These are phyloP conservation scores for Boeremia exigua DNA, from an alignment of 2,329 filamentous ascomycete species.

Conservation along the genomic window DNA sequence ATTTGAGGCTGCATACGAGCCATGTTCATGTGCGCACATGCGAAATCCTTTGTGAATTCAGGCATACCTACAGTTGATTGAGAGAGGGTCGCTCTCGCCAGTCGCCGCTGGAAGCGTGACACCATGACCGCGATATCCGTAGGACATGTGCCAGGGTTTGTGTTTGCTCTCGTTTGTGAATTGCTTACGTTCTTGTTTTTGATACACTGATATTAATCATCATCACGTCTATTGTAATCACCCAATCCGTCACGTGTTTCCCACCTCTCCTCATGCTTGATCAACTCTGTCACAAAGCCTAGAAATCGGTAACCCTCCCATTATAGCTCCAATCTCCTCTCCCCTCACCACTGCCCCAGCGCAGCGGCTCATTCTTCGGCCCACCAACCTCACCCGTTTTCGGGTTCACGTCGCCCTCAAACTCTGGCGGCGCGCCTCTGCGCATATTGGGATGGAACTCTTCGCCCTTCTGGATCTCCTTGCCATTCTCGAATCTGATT, in stretches of 20 bases:
- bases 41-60: too few species aligned
- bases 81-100: too few species aligned
- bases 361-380: slow-evolving; percentile 93
- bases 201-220: too few species aligned
- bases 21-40: not conserved
- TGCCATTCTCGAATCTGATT: slow-evolving; percentile 13
- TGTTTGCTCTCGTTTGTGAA: too few species aligned
- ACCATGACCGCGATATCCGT: too few species aligned
- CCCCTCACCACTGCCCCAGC: slow-evolving; percentile 70
- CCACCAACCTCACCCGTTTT: slow-evolving; percentile 95
- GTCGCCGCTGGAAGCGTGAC: too few species aligned
- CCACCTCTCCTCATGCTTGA: not conserved
- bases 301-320: slow-evolving; percentile 90
- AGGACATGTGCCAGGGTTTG: too few species aligned
- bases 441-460: slow-evolving; percentile 74
- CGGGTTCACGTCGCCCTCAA: slow-evolving; percentile 89
- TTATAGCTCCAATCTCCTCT: slow-evolving; percentile 89
- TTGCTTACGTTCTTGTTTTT: too few species aligned
- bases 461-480: slow-evolving; percentile 62
- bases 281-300: not conserved
- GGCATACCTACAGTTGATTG: too few species aligned
- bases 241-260: not conserved
- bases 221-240: too few species aligned
- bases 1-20: not conserved
- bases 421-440: slow-evolving; percentile 84